Evolutionary conservation across 2,329 filamentous ascomycete genomes (phyloP), one percentile per base, ranked within the genome.

Genomic region (Trichoderma polysporum): DNA sequence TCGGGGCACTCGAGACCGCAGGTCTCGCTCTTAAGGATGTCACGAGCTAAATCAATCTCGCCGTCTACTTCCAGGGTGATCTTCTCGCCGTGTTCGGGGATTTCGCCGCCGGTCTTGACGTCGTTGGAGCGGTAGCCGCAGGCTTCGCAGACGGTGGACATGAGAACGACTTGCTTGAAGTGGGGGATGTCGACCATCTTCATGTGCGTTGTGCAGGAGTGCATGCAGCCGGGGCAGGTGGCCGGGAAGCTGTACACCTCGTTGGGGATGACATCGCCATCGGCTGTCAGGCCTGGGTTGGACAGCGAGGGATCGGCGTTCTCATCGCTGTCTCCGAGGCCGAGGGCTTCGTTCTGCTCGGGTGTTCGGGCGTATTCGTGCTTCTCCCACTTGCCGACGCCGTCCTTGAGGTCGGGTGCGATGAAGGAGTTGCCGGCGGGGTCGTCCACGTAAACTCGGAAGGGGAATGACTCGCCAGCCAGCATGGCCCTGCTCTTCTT

Each of bases 161-260:
- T 98, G 73, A 99, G 85, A 47, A 97, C 90, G 3, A 99, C 95
- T 76, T 98, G 92, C 81, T 97, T 97, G 83, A 99, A 99, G 81
- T 97, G 91, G 0, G 95, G 95, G 69, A 99, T 97, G 74, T 97
- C 93, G 66, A 98, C 93, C 90, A 97, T 97, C 83, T 97, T 97
- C 93, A 97, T 97, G 79, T 97, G 94, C 10, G 96, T 97, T 4
- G 89, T 88, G 80, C 94, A 97, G 4, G 88, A 82, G 79, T 91
- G 91, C 75, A 90, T 89, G 83, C 95, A 99, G 69, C 92, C 94
- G 0, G 95, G 95, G 78, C 95, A 99, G 67, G 89, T 91, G 7
- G 94, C 90, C 2, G 94, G 94, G 81, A 99, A 95, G 68, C 89
- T 90, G 82, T 98, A 98, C 31, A 97, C 91, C 78, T 97, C 91